Conservation (phyloP, 2,329 filamentous ascomycete species). For the Fusarium redolens region DNA sequence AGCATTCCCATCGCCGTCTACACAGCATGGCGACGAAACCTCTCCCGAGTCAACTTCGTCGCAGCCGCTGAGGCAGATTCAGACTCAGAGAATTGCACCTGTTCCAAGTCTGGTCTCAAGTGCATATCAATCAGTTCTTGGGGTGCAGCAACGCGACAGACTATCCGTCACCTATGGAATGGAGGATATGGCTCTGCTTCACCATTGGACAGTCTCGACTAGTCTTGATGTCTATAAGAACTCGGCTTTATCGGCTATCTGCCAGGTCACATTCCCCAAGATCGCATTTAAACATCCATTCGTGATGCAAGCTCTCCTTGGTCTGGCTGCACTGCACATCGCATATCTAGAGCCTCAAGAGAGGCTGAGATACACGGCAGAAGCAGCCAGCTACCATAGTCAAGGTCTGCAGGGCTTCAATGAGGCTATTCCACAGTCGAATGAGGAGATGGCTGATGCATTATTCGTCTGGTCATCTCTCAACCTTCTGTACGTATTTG, state of each 20-base stretch:
- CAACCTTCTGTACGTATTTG: constrained; percentile 4
- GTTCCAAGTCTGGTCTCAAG: not conserved
- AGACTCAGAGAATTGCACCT: not conserved
- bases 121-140: not conserved
- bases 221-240: constrained; percentile 4
- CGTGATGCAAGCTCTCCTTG: not conserved
- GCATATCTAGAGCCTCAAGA: not conserved
- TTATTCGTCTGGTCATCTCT: constrained; percentile 7
- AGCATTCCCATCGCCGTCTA: not conserved
- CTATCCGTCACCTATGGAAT: not conserved
- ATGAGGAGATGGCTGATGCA: accelerated
- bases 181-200: not conserved
- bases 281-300: not conserved
- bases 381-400: constrained; percentile 1
- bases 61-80: not conserved
- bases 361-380: not conserved
- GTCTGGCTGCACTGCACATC: not conserved
- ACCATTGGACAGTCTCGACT: constrained; percentile 4
- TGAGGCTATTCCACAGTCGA: accelerated
- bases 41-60: not conserved
- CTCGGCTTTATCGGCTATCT: not conserved
- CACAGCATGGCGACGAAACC: not conserved
- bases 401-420: not conserved
- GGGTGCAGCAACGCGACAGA: not conserved
- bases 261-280: not conserved